Conservation (phyloP, 305 asterid species). For the Rubia peregrina region DNA sequence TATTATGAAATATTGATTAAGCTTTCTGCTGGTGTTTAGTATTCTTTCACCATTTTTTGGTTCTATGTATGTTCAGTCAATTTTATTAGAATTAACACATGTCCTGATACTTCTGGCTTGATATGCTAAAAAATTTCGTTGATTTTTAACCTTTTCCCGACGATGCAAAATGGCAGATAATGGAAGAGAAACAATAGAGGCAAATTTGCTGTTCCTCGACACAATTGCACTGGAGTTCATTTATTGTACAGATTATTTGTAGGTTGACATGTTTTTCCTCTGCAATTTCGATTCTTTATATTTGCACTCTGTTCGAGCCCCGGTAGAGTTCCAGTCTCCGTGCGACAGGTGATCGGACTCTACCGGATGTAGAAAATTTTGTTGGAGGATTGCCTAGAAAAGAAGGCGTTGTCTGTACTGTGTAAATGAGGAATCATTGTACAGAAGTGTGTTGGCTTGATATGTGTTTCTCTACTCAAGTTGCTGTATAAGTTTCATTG, state of each 20-base stretch:
- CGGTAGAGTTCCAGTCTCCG: background rate
- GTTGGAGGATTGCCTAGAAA: background rate
- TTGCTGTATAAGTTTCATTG: too few species aligned
- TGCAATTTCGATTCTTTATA: slow-evolving; percentile 3
- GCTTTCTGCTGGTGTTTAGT: background rate
- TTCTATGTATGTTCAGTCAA: background rate
- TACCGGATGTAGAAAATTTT: background rate
- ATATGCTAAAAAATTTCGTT: background rate
- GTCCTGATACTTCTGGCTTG: background rate
- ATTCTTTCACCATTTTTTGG: background rate
- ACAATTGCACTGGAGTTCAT: background rate
- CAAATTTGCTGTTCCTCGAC: background rate
- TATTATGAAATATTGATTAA: background rate
- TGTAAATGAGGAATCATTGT: slow-evolving; percentile 5
- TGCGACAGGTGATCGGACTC: background rate
- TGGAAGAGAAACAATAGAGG: background rate
- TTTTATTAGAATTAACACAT: background rate
- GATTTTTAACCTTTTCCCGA: background rate
- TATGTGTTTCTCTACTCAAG: background rate
- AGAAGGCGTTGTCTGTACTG: background rate
- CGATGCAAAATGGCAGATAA: slow-evolving; percentile 6
- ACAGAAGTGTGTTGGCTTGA: background rate
- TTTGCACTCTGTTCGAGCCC: background rate
- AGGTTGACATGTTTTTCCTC: slow-evolving; percentile 6
- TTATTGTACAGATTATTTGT: slow-evolving; percentile 2